These are phyloP conservation scores for Rhizopogon vinicolor DNA, from an alignment of 768 basidiomycete genomes.

Conservation along the genomic window DNA sequence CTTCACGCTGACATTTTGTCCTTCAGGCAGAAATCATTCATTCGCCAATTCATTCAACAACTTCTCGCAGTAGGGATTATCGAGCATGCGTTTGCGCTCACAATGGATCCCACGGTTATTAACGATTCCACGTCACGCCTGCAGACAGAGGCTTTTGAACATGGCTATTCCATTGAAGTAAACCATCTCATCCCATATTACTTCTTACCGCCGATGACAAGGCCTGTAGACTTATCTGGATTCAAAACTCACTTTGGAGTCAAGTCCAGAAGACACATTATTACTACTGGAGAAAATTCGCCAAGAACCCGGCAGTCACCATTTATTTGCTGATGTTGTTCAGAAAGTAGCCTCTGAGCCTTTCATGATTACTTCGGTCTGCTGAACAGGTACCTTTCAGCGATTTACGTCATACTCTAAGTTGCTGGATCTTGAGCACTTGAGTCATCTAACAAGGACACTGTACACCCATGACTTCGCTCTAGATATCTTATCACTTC, in stretches of 20 bases:
- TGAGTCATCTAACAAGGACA: slow-evolving; percentile 67
- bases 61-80: slow-evolving; percentile 50
- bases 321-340: slow-evolving; percentile 50
- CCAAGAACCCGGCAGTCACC: slow-evolving; percentile 54
- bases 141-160: slow-evolving; percentile 56
- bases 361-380: background rate
- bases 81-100: slow-evolving; percentile 45
- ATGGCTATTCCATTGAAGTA: slow-evolving; percentile 56
- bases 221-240: slow-evolving; percentile 41
- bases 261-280: slow-evolving; percentile 31
- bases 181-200: background rate
- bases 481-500: slow-evolving; percentile 67
- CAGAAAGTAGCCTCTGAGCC: slow-evolving; percentile 40
- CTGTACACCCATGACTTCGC: slow-evolving; percentile 54
- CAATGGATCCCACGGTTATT: slow-evolving; percentile 46
- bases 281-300: slow-evolving; percentile 37
- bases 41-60: slow-evolving; percentile 40
- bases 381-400: slow-evolving; percentile 31
- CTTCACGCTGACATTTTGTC: slow-evolving; percentile 8
- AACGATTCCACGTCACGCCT: slow-evolving; percentile 47
- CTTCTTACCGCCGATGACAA: slow-evolving; percentile 6
- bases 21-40: slow-evolving; percentile 18
- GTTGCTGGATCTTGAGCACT: slow-evolving; percentile 58
- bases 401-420: slow-evolving; percentile 50
- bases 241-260: slow-evolving; percentile 51